Evolutionary conservation across 2,329 filamentous ascomycete species (phyloP), one percentile per base, ranked within the genome.

Genomic region (Colletotrichum orchidophilum): DNA sequence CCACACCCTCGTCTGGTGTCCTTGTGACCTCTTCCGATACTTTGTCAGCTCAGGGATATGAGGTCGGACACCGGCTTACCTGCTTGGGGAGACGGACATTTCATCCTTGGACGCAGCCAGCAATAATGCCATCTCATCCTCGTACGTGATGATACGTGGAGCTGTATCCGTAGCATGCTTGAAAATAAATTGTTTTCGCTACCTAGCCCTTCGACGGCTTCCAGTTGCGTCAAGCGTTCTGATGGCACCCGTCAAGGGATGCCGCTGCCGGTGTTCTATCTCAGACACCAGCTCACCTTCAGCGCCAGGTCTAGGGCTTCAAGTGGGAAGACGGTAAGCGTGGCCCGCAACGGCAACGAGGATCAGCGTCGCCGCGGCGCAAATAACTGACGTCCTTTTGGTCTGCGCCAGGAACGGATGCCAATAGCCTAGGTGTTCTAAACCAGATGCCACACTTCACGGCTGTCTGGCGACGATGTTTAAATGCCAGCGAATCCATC

Each of bases 21-120:
- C 68, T 71, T 71, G 68, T 71, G 68, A 71, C 64, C 68, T 71
- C 58, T 58, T 46, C 42, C 57, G 53, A 53, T 52, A 61, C 63
- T 46, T 57, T 70, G 67, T 62, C 57, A 60, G 42, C 50, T 67
- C 68, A 63, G 68, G 68, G 68, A 59, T 67, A 49, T 18, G 55
- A 54, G 21, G 35, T 54, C 50, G 52, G 62, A 62, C 39, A 42
- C 27, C 42, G 63, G 50, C 50, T 70, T 66, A 57, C 63, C 49
- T 46, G 39, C 39, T 21, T 67, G 62, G 66, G 31, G 50, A 15
- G 24, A 52, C 63, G 68, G 63, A 57, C 57, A 58, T 58, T 62
- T 55, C 21, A 52, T 67, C 63, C 63, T 66, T 50, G 29, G 49
- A 52, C 39, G 52, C 39, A 63, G 50, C 33, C 50, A 53, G 50